Percentiles rank a stretch among this genome's conserved stretches.
Conservation (phyloP, 352 stramenopile species). For the Blastocystis sp. region DNA sequence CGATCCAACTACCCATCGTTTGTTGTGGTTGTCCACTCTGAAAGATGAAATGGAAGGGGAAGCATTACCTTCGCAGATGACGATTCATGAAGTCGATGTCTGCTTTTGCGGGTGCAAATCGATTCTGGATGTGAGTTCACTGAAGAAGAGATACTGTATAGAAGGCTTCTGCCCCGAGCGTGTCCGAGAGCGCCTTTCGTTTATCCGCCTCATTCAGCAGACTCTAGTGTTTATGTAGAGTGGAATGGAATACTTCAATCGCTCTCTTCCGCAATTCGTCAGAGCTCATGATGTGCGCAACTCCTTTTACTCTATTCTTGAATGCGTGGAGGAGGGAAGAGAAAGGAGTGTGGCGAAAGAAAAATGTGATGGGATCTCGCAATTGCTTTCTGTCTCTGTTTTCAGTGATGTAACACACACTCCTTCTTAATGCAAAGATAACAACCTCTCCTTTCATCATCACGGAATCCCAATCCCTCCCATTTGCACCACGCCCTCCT, state of each 20-base stretch:
- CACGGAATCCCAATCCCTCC: no score
- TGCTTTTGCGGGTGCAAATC: slow-evolving; percentile 51
- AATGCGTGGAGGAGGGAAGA: no score
- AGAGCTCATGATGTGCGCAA: background rate
- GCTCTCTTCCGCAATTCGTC: slow-evolving; percentile 44
- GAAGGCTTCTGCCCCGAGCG: slow-evolving; percentile 35
- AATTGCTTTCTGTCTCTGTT: no score
- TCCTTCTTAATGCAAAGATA: no score
- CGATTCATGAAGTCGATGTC: slow-evolving; percentile 47
- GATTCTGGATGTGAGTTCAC: slow-evolving; percentile 2
- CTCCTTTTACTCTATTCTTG: no score
- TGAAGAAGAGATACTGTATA: background rate
- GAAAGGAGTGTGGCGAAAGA: no score
- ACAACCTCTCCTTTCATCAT: no score
- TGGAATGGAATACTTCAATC: slow-evolving; percentile 6
- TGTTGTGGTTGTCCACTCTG: slow-evolving; percentile 59
- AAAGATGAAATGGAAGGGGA: background rate
- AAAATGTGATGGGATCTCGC: no score
- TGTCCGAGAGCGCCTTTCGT: slow-evolving; percentile 12
- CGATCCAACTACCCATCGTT: slow-evolving; percentile 18
- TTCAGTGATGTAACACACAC: no score
- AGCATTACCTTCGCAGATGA: slow-evolving; percentile 11
- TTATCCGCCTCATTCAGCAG: slow-evolving; percentile 45
- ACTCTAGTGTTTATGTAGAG: background rate
- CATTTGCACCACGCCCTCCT: no score